Evolutionary conservation across 768 basidiomycete species (phyloP), one percentile per base, ranked within the genome.

Genomic region (Hygrophorus pudorinus): DNA sequence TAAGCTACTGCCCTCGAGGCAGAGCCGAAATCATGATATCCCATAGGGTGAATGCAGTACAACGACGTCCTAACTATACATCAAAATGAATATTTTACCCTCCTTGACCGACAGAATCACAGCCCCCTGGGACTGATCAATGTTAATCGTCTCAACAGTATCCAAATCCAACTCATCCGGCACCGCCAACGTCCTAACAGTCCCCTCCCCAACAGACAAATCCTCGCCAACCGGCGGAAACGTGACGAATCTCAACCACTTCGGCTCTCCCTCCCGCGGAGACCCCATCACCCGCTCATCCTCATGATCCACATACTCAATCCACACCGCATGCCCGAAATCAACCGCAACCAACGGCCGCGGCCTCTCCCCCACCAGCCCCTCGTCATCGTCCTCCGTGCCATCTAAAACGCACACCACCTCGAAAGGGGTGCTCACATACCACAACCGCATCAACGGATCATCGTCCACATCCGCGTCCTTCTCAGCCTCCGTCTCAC

Each of bases 321-420:
- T 76, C 76, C 87, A 85, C 29, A 87, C 81, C 13, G 89, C 84
- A 53, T 90, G 87, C 33, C 86, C 85, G 63, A 92, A 93, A 56
- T 92, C 79, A 5, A 91, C 81, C 0, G 83, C 83, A n/a, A 85
- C 76, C 11, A 85, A 68, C 17, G 82, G 82, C 2, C 82, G 68
- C 14, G 78, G 78, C 3, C 78, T 67, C 24, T 76, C 77, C 27
- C 17, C 40, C 20, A 30, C 31, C 44, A 54, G 48, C 2, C 54
- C 68, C 1, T 62, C 68, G 20, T 62, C 61, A 12, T 66, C 64
- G 7, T 71, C 71, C 12, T 67, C 67, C 10, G 58, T 54, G 10
- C 60, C 62, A 48, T 82, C 81, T 40, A 70, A 61, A 14, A 82
- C 75, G 48, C 79, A 78, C 12, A 81, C 79, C 16, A 83, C 76